Base-by-base conservation (phyloP, 768 basidiomycete genomes). In the Sistotremastrum niveocremeum region DNA sequence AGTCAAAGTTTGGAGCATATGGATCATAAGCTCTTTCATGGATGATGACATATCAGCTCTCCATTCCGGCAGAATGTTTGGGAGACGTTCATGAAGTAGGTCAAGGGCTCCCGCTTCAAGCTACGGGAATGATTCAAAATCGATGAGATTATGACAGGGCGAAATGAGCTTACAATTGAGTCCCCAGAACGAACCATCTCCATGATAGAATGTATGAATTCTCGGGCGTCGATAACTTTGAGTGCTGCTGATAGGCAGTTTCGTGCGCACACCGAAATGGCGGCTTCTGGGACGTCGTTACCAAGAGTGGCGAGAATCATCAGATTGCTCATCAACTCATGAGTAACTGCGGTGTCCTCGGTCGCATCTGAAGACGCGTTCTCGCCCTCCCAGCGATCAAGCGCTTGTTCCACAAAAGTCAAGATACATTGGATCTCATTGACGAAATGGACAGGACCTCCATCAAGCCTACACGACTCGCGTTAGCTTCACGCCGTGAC, bases 91-190 rank as follows among this genome's bases (percentile, higher is more conserved):
- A 3, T 72, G 67, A 9, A 95, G 61, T 6, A 91, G 67, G 34
- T 75, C 74, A 32, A 95, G 70, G 7, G 83, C 84, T 46, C 79
- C 82, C 6, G 63, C 54, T 59, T 81, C 74, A 30, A 80, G 65
- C 84, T 86, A 52, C 10, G 7, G 28, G n/a, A 11, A 28, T 2
- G 30, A 35, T 44, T 47, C 7, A 42, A 41, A 36, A 48, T 55
- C 7, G 39, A 20, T 41, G 36, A 28, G 39, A 34, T 11, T 41
- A 9, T 8, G 11, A 12, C 7, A 11, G 20, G 6, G 34, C 7
- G 48, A 41, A 34, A 32, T n/a, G 12, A 3, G 55, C 73, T 51
- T 48, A 85, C 84, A 57, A 63, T 63, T 30, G 57, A 46, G 37
- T 82, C 72, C 2, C 68, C 65, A 4, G 72, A 77, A 31, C 68